Base-by-base conservation (phyloP, 2,329 filamentous ascomycete genomes). In the Colletotrichum karsti region DNA sequence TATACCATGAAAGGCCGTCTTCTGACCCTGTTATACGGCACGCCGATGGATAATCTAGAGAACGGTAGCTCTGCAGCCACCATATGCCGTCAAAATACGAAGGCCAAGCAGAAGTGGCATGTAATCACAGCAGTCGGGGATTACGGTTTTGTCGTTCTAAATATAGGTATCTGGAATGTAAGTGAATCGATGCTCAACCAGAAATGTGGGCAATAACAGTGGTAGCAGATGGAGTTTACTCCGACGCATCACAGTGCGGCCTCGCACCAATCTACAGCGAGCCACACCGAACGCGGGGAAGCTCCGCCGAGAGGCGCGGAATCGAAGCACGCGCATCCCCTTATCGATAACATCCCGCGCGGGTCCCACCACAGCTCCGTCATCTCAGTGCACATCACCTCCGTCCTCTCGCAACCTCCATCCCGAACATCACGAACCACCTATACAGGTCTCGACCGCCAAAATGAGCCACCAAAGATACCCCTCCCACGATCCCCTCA, bases 391-490 rank as follows among this genome's bases (percentile, higher is more conserved):
- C n/a, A n/a, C n/a, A n/a, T 35, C 30, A 53, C n/a, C 33, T 53
- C 28, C 28, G 24, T 20, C 3, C 30, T 10, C 48, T 41, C 39
- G 35, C 22, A 26, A 20, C 35, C n/a, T 41, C 26, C 59, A 13
- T 51, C n/a, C 48, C 37, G 48, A n/a, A 42, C 30, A 62, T 56
- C 48, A 48, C 35, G 13, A 37, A 61, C 44, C 48, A n/a, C n/a
- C 39, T 35, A 35, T 30, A 33, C 18, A 9, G 12, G 22, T 9
- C 28, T 33, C 48, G 26, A 26, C 8, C 10, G 15, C 22, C 71
- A 71, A 71, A 44, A 89, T 89, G 87, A 88, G 85, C 77, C 87
- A 90, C 73, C 87, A 89, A 77, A 79, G 85, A 72, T 88, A 87
- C 72, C 82, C 86, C 7, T 87, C 87, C 13, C 83, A 87, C 64